A percentile compares a stretch with the other conserved stretches of the same genome.
These are phyloP conservation scores for Crataegus laevigata DNA, from an alignment of 306 rosid genomes.

Conservation along the genomic window DNA sequence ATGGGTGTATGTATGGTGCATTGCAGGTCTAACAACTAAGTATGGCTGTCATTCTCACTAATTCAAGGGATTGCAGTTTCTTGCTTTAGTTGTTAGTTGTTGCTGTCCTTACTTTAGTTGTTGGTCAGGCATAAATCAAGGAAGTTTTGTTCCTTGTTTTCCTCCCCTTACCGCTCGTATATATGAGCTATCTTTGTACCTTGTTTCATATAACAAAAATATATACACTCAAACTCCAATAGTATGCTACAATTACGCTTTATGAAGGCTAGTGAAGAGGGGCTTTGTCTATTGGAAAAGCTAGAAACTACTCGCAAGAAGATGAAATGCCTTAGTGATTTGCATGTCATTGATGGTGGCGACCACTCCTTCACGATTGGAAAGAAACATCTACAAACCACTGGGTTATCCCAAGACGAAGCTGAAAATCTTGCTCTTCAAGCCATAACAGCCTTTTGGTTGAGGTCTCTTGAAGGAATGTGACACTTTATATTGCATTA, in stretches of 20 bases:
- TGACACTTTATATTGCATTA: not conserved
- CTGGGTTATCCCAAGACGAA: conserved; percentile 47
- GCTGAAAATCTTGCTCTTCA: conserved; percentile 58
- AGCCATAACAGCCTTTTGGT: conserved; percentile 54
- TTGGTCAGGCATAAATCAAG: no score
- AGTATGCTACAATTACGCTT: conserved; percentile 4
- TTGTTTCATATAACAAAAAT: no score
- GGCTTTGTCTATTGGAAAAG: conserved; percentile 64
- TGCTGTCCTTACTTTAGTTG: no score
- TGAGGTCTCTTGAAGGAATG: conserved; percentile 30
- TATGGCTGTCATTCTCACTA: no score
- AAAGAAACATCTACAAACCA: conserved; percentile 76
- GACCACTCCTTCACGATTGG: conserved; percentile 87
- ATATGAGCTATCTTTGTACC: no score
- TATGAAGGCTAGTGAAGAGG: conserved; percentile 74
- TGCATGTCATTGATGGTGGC: conserved; percentile 79
- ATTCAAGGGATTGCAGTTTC: no score
- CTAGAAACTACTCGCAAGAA: conserved; percentile 62
- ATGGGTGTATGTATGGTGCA: no score
- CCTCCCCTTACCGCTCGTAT: no score
- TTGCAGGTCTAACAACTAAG: no score
- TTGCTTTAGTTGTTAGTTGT: no score
- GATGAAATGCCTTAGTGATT: conserved; percentile 49
- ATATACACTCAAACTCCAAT: no score
- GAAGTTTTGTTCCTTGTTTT: no score